These are phyloP conservation scores for Rhinocladiella mackenziei DNA, from an alignment of 2,329 filamentous ascomycete genomes.

Conservation along the genomic window DNA sequence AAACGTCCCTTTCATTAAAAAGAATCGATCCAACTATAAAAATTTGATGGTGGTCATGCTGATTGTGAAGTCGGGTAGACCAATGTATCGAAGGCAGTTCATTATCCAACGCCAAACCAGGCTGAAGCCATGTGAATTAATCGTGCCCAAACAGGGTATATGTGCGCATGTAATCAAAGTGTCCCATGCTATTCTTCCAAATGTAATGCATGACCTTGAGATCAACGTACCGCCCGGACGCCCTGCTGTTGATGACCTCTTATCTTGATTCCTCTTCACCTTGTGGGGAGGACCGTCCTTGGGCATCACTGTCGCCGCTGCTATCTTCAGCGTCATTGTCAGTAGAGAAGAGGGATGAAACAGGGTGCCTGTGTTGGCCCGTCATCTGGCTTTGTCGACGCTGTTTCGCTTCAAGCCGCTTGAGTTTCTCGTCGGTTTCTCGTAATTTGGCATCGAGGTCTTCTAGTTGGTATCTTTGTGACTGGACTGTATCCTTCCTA, in stretches of 20 bases:
- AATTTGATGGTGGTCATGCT: too few relatives aligned
- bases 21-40: too few relatives aligned
- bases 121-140: not conserved
- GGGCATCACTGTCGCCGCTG: constrained; percentile 23
- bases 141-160: too few relatives aligned
- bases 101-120: not conserved
- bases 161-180: too few relatives aligned
- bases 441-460: constrained; percentile 77
- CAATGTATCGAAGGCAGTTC: not conserved
- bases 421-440: constrained; percentile 78
- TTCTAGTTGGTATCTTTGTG: constrained; percentile 74
- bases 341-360: constrained; percentile 3
- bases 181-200: too few relatives aligned
- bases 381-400: constrained; percentile 16
- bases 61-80: too few relatives aligned
- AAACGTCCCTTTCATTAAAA: too few relatives aligned
- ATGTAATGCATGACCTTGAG: too few relatives aligned
- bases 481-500: constrained; percentile 75
- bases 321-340: constrained; percentile 18
- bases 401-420: constrained; percentile 32
- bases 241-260: too few relatives aligned
- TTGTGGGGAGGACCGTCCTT: constrained; percentile 10
- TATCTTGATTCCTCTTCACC: constrained; percentile 6
- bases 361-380: constrained; percentile 8
- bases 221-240: too few relatives aligned